Base-by-base conservation (phyloP, 352 stramenopile genomes). In the Phytophthora hybrid region DNA sequence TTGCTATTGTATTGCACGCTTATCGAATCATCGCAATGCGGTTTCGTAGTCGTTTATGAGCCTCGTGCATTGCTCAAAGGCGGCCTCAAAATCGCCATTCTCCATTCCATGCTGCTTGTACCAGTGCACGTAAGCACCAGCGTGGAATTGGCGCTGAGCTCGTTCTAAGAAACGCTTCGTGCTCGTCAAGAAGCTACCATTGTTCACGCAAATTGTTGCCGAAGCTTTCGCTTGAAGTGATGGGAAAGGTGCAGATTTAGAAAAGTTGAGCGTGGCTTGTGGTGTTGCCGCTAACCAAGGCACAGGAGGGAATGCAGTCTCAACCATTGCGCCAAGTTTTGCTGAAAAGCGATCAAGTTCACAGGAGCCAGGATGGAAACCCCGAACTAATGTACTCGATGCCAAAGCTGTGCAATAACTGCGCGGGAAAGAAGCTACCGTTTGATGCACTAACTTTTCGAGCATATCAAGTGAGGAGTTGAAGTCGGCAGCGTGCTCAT, bases 71-170 rank as follows among this genome's bases (percentile, higher is more conserved):
- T 74, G 61, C 7, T 86, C 74, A 26, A 91, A 91, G 0, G 84
- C 80, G 26, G 29, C 32, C 11, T 86, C 62, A 55, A 91, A 90
- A 3, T 85, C 73, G 16, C 47, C 71, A 46, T 90, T 75, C 62
- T 91, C 82, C 21, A 91, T 73, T 16, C 84, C 84, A 52, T 87
- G 73, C 52, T 91, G 82, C 59, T 81, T 82, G 53, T 89, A 91
- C 84, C 84, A 91, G 70, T 91, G 84, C 0, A 80, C 65, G 68
- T 91, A 91, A 5, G 84, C 84, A 3, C 72, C 70, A 0, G 74
- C 80, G 2, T 76, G 32, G 31, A 86, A 88, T 66, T 91, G 84
- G 7, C 64, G 67, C 41, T 76, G 80, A n/a, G 76, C 82, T 39
- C 82, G 80, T 44, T 89, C 59, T 26, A 89, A 68, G 46, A 83